Percentiles rank a stretch among this genome's conserved stretches.
phyloP scores from a whole-genome alignment of 2,329 filamentous ascomycete genomes.

The Cadophora malorum region DNA sequence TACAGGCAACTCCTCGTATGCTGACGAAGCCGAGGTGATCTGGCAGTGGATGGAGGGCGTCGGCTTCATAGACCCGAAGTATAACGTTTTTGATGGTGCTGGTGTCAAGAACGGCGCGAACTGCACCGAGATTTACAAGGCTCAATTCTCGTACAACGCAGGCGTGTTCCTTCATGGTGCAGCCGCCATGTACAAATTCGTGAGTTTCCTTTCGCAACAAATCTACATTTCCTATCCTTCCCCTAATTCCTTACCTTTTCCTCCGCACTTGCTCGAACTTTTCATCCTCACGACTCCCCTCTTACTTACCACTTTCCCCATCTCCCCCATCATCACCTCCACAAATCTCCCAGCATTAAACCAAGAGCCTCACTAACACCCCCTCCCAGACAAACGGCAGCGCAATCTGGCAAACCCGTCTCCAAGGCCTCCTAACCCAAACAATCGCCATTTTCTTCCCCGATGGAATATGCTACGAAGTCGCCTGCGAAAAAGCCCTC shows the following conservation, averaged over 20 bases:
- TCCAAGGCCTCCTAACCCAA: slow-evolving; percentile 45
- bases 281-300: too few relatives aligned
- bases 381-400: slow-evolving; percentile 50
- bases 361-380: too few relatives aligned
- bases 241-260: too few relatives aligned
- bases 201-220: too few relatives aligned
- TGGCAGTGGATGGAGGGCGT: slow-evolving; percentile 71
- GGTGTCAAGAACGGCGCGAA: slow-evolving; percentile 45
- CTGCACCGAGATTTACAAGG: slow-evolving; percentile 62
- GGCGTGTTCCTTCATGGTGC: slow-evolving; percentile 68
- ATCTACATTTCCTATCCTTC: too few relatives aligned
- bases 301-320: too few relatives aligned
- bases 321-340: too few relatives aligned
- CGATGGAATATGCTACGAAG: slow-evolving; percentile 57
- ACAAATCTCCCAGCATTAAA: too few relatives aligned
- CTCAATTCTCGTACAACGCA: slow-evolving; percentile 72
- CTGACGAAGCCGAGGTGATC: slow-evolving; percentile 72
- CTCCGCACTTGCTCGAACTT: too few relatives aligned
- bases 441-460: slow-evolving; percentile 44
- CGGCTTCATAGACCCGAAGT: slow-evolving; percentile 61
- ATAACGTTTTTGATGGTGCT: slow-evolving; percentile 64
- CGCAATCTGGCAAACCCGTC: slow-evolving; percentile 46
- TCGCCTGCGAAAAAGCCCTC: slow-evolving; percentile 69
- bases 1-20: slow-evolving; percentile 78
- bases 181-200: slow-evolving; percentile 54